These are phyloP conservation scores for Saccharomyces eubayanus DNA, from an alignment of 805 yeast species.

Conservation along the genomic window DNA sequence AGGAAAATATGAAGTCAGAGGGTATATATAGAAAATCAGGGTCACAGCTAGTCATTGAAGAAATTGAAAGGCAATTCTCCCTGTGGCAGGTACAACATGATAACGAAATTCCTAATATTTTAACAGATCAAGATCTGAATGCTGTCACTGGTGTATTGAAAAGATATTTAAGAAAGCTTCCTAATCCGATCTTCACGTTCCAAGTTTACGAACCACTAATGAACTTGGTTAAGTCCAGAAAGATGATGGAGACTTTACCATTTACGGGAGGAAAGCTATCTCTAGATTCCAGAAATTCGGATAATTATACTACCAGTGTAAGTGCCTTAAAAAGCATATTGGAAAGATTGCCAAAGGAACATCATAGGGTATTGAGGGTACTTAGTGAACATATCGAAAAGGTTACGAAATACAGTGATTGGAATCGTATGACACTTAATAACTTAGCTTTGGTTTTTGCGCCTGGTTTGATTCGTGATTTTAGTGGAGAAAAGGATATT, in stretches of 20 bases:
- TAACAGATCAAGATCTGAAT: constrained; percentile 59
- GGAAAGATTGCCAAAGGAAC: constrained; percentile 47
- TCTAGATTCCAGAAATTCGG: constrained; percentile 4
- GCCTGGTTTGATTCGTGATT: constrained; percentile 81
- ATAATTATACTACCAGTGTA: constrained; percentile 6
- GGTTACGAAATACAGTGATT: constrained; percentile 44
- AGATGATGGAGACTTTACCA: constrained; percentile 15
- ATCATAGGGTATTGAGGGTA: constrained; percentile 45
- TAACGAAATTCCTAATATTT: constrained; percentile 13
- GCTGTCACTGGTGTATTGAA: constrained; percentile 84
- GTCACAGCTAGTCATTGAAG: constrained; percentile 46
- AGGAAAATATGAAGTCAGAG: constrained; percentile 51
- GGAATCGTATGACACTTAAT: constrained; percentile 73
- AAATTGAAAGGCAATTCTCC: constrained; percentile 20
- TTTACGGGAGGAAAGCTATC: constrained; percentile 3
- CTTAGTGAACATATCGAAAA: constrained; percentile 57
- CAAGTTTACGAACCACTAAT: constrained; percentile 62
- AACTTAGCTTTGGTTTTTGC: constrained; percentile 91
- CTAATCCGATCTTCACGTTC: constrained; percentile 78
- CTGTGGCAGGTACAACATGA: neutral
- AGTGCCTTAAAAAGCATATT: constrained; percentile 38
- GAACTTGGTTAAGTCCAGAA: constrained; percentile 36
- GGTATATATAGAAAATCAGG: constrained; percentile 92
- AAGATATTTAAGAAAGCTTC: constrained; percentile 74
- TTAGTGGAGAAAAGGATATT: constrained; percentile 74